Evolutionary conservation across 192 early-diverging fungal species (phyloP).

Genomic region (Coemansia javaensis): DNA sequence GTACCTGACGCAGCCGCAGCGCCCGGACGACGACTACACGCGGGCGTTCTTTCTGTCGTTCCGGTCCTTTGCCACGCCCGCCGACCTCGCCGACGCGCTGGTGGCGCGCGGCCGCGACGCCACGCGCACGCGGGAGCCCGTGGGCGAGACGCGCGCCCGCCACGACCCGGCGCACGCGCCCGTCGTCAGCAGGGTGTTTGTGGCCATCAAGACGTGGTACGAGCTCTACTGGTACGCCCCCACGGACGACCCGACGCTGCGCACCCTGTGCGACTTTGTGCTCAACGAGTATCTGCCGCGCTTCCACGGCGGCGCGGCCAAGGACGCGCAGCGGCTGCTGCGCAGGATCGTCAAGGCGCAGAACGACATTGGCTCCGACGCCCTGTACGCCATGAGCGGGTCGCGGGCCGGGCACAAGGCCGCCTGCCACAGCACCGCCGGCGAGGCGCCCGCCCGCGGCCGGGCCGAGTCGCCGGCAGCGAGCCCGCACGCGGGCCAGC

Average conservation of each 20-base stretch:
- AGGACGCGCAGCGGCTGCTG: conserved; percentile 34
- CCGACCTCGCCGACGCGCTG: conserved; percentile 60
- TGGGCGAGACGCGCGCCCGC: conserved; percentile 59
- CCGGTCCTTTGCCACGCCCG: conserved; percentile 71
- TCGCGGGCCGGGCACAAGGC: too few relatives aligned
- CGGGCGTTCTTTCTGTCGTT: conserved; percentile 81
- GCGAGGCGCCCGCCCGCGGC: too few relatives aligned
- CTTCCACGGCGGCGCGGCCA: conserved; percentile 14
- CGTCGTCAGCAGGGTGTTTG: conserved; percentile 69
- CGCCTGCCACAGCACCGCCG: too few relatives aligned
- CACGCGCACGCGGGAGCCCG: background rate
- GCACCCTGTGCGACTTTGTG: conserved; percentile 28
- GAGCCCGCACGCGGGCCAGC: too few relatives aligned
- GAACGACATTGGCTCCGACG: background rate
- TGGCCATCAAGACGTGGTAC: conserved; percentile 78
- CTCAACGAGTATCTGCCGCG: conserved; percentile 24
- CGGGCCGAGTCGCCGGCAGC: too few relatives aligned
- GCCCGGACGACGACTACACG: conserved; percentile 50
- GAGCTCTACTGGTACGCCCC: conserved; percentile 64
- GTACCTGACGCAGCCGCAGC: conserved; percentile 51
- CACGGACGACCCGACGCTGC: conserved; percentile 39
- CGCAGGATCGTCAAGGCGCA: conserved; percentile 2
- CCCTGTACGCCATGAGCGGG: background rate
- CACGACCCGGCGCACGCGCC: conserved; percentile 55
- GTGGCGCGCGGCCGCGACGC: conserved; percentile 60